phyloP scores from a whole-genome alignment of 768 basidiomycete species.

The Leucosporidium yakuticum region DNA sequence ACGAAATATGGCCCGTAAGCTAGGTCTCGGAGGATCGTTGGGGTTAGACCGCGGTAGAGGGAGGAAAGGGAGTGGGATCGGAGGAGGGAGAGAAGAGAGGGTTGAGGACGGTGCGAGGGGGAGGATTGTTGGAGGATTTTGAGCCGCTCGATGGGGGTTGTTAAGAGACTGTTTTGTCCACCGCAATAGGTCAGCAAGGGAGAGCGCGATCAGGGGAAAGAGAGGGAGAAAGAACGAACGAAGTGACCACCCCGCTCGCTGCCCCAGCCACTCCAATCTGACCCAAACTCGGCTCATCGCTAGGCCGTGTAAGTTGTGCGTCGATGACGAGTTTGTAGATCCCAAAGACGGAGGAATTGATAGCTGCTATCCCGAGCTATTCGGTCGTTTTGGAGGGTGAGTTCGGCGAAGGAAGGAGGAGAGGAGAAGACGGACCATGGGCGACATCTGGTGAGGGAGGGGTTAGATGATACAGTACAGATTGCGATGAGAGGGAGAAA shows the following conservation, averaged over 20 bases:
- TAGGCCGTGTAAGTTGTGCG: slow-evolving; percentile 52
- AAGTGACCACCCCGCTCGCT: slow-evolving; percentile 69
- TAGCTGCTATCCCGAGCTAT: slow-evolving; percentile 62
- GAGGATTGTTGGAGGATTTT: slow-evolving; percentile 74
- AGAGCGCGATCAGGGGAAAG: not conserved
- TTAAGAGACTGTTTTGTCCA: slow-evolving; percentile 53
- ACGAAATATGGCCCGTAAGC: slow-evolving; percentile 84
- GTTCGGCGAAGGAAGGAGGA: slow-evolving; percentile 33
- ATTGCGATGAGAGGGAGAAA: not conserved
- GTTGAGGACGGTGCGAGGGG: slow-evolving; percentile 10
- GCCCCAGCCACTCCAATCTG: slow-evolving; percentile 74
- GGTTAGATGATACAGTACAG: not conserved
- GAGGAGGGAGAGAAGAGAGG: slow-evolving; percentile 13
- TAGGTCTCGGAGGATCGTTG: slow-evolving; percentile 68
- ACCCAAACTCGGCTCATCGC: slow-evolving; percentile 56
- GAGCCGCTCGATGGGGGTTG: slow-evolving; percentile 77
- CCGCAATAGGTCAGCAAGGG: not conserved
- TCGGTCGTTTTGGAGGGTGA: slow-evolving; percentile 51
- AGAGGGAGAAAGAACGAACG: slow-evolving; percentile 52
- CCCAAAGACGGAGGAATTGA: slow-evolving; percentile 83
- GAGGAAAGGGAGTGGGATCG: slow-evolving; percentile 3
- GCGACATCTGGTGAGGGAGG: not conserved
- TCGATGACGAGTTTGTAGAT: slow-evolving; percentile 75
- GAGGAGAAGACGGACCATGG: not conserved
- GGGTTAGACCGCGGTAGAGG: slow-evolving; percentile 67